Evolutionary conservation across 2,329 filamentous ascomycete species (phyloP), one percentile per base, ranked within the genome.

Genomic region (Botryosphaeria dothidea): DNA sequence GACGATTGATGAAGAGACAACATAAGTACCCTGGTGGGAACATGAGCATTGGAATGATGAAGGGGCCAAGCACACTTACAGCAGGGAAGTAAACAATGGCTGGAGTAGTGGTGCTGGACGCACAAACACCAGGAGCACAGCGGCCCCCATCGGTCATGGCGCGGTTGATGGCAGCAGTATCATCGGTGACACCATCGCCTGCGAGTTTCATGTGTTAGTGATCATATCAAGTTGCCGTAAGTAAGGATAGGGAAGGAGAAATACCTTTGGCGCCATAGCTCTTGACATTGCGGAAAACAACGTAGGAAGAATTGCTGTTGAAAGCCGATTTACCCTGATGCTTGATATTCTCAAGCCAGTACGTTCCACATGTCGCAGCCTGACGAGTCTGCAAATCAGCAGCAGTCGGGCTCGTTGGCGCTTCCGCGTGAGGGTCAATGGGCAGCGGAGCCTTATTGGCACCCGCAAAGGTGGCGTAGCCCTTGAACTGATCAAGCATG

Each of bases 81-180:
- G 81, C 79, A 3, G 83, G 84, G 69, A 86, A 86, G 71, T 86
- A 87, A n/a, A 87, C 80, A 23, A 85, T 74, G 2, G 83, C 84
- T 1, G 85, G 85, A 1, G 81, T 83, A 0, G 77, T 83, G 0
- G 85, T 86, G 4, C 81, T 76, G 4, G 76, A 79, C n/a, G 70
- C 68, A 67, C 81, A 81, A 13, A 69, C 67, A 4, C 77, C 75
- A 8, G 79, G 79, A 21, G 71, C 77, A 67, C 80, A 82, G 36
- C 81, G 73, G 51, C 73, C 73, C 3, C 80, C 79, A 27, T 73
- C 72, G 1, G 71, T 75, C 41, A 81, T 80, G 21, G 80, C 80
- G 58, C 57, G 68, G 56, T 82, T 79, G 67, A 88, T 88, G 4
- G 85, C 85, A 9, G 76, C 81, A 17, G 86, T 87, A 67, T 88